Evolutionary conservation across 768 basidiomycete species (phyloP).

Genomic region (Bullera alba): DNA sequence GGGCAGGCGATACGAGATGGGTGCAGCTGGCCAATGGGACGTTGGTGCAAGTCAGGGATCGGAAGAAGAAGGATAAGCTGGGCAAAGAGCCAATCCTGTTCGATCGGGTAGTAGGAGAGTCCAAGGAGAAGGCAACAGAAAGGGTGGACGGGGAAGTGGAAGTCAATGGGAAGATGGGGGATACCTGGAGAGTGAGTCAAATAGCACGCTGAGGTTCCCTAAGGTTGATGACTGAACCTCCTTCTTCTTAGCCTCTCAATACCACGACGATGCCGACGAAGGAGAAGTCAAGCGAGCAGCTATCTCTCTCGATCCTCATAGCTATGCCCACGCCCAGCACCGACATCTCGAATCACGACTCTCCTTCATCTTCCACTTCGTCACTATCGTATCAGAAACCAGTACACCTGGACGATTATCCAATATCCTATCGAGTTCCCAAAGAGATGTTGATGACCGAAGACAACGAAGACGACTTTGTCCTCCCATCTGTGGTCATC

Average conservation of each 20-base stretch:
- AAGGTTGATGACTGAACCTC: background rate
- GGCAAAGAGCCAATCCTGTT: background rate
- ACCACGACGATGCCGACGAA: background rate
- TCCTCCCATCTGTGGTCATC: background rate
- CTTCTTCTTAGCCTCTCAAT: background rate
- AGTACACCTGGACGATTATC: background rate
- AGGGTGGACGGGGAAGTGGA: background rate
- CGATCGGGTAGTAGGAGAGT: constrained; percentile 1
- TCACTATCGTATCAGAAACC: background rate
- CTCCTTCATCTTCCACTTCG: background rate
- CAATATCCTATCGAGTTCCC: background rate
- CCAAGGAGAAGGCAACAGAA: background rate
- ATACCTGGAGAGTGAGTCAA: constrained; percentile 7
- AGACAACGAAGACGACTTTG: too few relatives aligned
- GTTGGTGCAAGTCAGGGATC: background rate
- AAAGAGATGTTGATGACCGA: too few relatives aligned
- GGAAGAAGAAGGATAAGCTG: background rate
- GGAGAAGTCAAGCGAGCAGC: background rate
- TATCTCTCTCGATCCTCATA: constrained; percentile 9
- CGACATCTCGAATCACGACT: background rate
- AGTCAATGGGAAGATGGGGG: background rate
- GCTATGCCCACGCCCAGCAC: constrained; percentile 10
- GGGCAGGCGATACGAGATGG: constrained; percentile 2
- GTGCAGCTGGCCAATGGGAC: background rate
- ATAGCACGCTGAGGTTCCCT: background rate